phyloP scores from a whole-genome alignment of 2,329 filamentous ascomycete species.

The Fusarium mangiferae region DNA sequence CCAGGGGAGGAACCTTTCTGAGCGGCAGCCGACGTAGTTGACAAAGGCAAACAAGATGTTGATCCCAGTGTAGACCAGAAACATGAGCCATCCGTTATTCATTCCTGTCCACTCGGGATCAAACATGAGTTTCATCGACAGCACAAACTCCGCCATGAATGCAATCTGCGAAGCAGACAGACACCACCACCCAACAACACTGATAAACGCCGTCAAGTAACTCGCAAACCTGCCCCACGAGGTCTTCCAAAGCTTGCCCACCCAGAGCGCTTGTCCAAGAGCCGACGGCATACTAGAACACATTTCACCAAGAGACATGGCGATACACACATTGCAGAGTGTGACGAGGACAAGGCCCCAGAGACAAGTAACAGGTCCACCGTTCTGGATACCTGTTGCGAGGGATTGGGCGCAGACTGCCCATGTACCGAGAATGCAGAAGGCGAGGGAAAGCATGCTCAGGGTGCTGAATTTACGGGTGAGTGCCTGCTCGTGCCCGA shows the following conservation, averaged over 20 bases:
- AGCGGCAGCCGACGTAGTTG: slow-evolving; percentile 63
- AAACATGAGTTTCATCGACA: slow-evolving; percentile 65
- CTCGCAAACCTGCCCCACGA: slow-evolving; percentile 59
- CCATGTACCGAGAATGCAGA: slow-evolving; percentile 67
- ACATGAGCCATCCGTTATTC: slow-evolving; percentile 60
- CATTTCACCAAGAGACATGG: slow-evolving; percentile 64
- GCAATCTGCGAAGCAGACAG: slow-evolving; percentile 64
- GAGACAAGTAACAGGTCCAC: slow-evolving; percentile 63
- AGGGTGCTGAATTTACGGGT: slow-evolving; percentile 60
- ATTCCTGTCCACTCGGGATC: slow-evolving; percentile 57
- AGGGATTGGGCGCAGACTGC: slow-evolving; percentile 63
- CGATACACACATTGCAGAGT: slow-evolving; percentile 62
- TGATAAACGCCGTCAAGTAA: slow-evolving; percentile 69
- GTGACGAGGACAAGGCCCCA: slow-evolving; percentile 65
- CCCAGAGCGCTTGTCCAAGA: slow-evolving; percentile 68
- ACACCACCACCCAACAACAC: slow-evolving; percentile 69
- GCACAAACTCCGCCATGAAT: slow-evolving; percentile 66
- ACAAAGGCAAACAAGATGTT: slow-evolving; percentile 59
- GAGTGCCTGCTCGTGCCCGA: slow-evolving; percentile 53
- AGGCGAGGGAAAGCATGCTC: slow-evolving; percentile 67
- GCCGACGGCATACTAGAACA: slow-evolving; percentile 69
- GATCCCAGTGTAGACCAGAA: slow-evolving; percentile 65
- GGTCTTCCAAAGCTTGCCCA: slow-evolving; percentile 49
- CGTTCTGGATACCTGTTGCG: slow-evolving; percentile 60
- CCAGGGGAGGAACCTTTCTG: slow-evolving; percentile 52